Percentiles rank a stretch among this genome's conserved stretches.
phyloP scores from a whole-genome alignment of 208 protist genomes.

The Trypanosoma scelopori region DNA sequence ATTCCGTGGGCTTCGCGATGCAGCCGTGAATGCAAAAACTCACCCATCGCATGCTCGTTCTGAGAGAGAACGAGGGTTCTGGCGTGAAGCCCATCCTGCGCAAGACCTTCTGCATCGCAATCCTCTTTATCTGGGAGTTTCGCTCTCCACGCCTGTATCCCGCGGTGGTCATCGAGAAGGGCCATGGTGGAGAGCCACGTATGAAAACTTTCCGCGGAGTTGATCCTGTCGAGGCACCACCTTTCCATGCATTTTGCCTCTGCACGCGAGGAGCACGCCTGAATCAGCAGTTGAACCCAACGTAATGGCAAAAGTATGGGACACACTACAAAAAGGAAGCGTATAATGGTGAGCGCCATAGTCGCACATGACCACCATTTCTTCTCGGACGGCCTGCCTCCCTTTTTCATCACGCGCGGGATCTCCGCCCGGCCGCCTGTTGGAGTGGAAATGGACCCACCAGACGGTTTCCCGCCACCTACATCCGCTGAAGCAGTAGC shows the following conservation, averaged over 20 bases:
- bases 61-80: conserved; percentile 26
- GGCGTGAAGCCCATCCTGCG: conserved; percentile 37
- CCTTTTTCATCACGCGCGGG: no score
- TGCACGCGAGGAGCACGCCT: conserved; percentile 32
- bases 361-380: no score
- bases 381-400: no score
- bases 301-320: conserved; percentile 17
- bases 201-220: conserved; percentile 46
- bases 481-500: no score
- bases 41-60: conserved; percentile 33
- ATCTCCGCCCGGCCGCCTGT: no score
- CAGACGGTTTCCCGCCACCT: no score
- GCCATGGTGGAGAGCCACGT: conserved; percentile 38
- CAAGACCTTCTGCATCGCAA: conserved; percentile 40
- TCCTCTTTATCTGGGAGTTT: conserved; percentile 22
- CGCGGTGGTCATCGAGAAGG: conserved; percentile 44
- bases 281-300: conserved; percentile 21
- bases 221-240: conserved; percentile 55
- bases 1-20: conserved; percentile 56
- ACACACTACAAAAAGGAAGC: conserved; percentile 13
- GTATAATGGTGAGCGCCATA: neutral
- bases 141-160: conserved; percentile 39
- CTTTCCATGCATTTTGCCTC: conserved; percentile 40
- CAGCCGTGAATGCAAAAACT: conserved; percentile 43
- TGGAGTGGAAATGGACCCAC: no score